Base-by-base conservation (phyloP, 176 grass and related monocot species). In the Tuctoria greenei region DNA sequence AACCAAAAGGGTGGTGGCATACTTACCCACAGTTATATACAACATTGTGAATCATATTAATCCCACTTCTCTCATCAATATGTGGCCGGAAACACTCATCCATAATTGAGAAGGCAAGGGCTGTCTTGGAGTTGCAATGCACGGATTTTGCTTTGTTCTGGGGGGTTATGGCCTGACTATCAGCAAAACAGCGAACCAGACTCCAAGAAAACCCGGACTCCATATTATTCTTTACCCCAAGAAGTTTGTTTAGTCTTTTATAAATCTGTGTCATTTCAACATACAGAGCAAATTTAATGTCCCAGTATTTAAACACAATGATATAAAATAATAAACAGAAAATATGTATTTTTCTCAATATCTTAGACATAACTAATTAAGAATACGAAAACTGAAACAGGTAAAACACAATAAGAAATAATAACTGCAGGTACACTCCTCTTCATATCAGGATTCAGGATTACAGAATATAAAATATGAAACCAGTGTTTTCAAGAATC, bases 21-120 rank as follows among this genome's bases (percentile, higher is more conserved):
- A 76, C 91, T 75, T 90, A 98, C 95, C 91, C 91, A 68, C 91
- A 98, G 64, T 98, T 98, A 87, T 94, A 98, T 26, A 94, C 78
- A 16, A 92, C 89, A 82, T 90, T 98, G 78, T 90, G 91, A 86
- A 98, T 90, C 69, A 98, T 81, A 83, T 94, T 89, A 62, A 98
- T 92, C 69, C 95, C 89, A 79, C 87, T 94, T 92, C 91, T 86
- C 64, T 91, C 84, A 75, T 98, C 95, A 11, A 87, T 85, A 47
- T 83, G 86, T 49, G 91, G 95, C 56, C 63, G 67, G 78, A 98
- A 98, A 55, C 95, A 98, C 79, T 98, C 95, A 28, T 98, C 87
- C 89, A 98, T 90, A 85, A 98, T 87, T 73, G 85, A 78, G 67
- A 92, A 87, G 73, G 95, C 89, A 79, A 98, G 84, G 81, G 91